A percentile compares a stretch with the other conserved stretches of the same genome.
These are phyloP conservation scores for Metschnikowia cerradonensis DNA, from an alignment of 805 yeast genomes.

Conservation along the genomic window DNA sequence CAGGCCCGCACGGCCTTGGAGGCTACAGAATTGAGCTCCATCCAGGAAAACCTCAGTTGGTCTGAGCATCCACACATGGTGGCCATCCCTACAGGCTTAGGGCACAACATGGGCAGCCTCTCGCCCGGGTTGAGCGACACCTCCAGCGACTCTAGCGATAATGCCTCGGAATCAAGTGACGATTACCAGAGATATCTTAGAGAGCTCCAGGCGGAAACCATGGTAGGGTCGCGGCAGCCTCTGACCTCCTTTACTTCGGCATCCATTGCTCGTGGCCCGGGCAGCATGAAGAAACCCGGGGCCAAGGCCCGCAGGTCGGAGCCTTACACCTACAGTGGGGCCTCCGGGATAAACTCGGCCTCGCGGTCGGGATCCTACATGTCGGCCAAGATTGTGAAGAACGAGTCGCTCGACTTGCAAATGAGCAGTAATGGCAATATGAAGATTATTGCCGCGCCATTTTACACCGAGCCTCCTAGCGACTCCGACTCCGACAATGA, in stretches of 20 bases:
- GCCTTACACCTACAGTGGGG: constrained; percentile 2
- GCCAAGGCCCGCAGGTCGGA: constrained; percentile 5
- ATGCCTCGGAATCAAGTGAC: constrained; percentile 4
- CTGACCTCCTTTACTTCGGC: constrained; percentile 19
- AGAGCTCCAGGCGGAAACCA: constrained; percentile 12
- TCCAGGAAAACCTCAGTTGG: not conserved
- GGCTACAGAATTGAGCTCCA: not conserved
- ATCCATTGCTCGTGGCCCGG: constrained; percentile 13
- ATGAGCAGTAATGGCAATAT: constrained; percentile 13
- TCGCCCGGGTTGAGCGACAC: constrained; percentile 12
- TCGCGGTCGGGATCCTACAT: constrained; percentile 9
- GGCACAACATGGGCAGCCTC: constrained; percentile 5
- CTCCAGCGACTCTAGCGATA: constrained; percentile 4
- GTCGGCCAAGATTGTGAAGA: constrained; percentile 10
- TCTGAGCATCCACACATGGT: not conserved
- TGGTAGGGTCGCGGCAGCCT: constrained; percentile 13
- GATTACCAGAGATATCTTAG: constrained; percentile 22
- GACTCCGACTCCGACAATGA: constrained; percentile 23
- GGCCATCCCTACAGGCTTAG: not conserved
- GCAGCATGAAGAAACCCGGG: constrained; percentile 9
- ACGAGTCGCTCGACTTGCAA: constrained; percentile 11
- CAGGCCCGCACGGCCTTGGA: not conserved
- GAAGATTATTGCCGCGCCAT: constrained; percentile 37
- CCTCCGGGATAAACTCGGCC: constrained; percentile 3
- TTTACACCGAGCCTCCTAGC: constrained; percentile 36